Conservation (phyloP, 176 grass and related monocot species). For the Alloteropsis semialata region DNA sequence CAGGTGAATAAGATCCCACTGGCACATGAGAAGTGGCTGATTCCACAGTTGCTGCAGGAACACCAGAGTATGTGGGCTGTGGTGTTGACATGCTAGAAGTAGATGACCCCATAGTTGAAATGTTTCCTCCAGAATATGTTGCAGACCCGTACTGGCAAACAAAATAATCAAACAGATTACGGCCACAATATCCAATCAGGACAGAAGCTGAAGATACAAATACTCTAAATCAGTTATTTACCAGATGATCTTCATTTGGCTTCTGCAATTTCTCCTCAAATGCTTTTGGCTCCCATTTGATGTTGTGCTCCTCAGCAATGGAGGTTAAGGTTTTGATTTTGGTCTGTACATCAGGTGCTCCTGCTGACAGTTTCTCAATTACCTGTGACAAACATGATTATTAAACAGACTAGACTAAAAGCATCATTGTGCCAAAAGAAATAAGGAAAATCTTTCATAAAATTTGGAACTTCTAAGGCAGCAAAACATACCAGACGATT, state of each 20-base stretch:
- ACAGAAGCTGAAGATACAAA: neutral
- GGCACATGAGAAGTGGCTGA: conserved; percentile 19
- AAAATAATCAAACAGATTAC: conserved; percentile 31
- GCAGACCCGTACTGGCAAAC: conserved; percentile 56
- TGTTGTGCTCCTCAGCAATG: conserved; percentile 82
- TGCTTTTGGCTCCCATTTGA: conserved; percentile 87
- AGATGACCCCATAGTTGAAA: conserved; percentile 39
- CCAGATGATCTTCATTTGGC: conserved; percentile 60
- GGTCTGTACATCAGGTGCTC: conserved; percentile 72
- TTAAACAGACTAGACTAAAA: neutral
- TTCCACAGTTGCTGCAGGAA: conserved; percentile 7
- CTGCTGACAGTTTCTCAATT: conserved; percentile 87
- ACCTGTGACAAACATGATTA: conserved; percentile 48
- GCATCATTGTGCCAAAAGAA: neutral
- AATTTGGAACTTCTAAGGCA: conserved; percentile 2
- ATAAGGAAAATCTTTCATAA: neutral
- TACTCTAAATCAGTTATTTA: conserved; percentile 41
- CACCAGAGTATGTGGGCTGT: conserved; percentile 27
- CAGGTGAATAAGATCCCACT: conserved; percentile 9
- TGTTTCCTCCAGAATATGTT: conserved; percentile 51
- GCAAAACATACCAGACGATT: conserved; percentile 66
- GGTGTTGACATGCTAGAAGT: conserved; percentile 38
- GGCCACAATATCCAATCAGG: neutral
- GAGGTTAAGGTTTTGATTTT: conserved; percentile 83
- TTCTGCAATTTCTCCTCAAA: conserved; percentile 75